Conservation (phyloP, 805 yeast genomes). For the Hanseniaspora lindneri region DNA sequence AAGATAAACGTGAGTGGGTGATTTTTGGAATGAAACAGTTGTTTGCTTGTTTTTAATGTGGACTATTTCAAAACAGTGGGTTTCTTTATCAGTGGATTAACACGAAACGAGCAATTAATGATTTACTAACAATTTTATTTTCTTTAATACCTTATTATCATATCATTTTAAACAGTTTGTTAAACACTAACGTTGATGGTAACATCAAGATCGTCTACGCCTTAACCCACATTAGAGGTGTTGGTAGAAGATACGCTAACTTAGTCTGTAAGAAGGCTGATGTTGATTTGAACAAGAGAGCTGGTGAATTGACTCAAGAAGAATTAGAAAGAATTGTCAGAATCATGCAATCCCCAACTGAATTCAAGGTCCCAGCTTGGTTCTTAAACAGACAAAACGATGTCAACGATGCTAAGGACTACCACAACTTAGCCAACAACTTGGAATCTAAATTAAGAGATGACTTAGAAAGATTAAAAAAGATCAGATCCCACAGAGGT, state of each 20-base stretch:
- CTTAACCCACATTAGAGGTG: conserved; percentile 99
- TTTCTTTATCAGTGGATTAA: neutral
- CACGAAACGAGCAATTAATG: no score
- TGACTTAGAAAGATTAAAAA: conserved; percentile 99
- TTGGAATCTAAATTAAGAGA: conserved; percentile 99
- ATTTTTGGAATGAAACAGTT: no score
- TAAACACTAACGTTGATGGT: conserved; percentile 99
- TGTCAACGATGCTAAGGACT: conserved; percentile 96
- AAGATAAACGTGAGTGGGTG: no score
- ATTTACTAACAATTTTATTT: conserved; percentile 30
- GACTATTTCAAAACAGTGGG: no score
- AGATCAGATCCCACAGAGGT: conserved; percentile 99
- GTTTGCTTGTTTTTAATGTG: neutral
- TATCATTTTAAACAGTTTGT: conserved; percentile 51
- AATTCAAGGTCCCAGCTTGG: conserved; percentile 99
- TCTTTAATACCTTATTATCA: neutral
- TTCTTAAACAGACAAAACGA: conserved; percentile 99
- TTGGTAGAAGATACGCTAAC: conserved; percentile 99
- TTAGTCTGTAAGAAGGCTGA: conserved; percentile 99
- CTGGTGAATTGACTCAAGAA: conserved; percentile 99
- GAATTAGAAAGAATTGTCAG: conserved; percentile 99
- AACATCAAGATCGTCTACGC: conserved; percentile 99
- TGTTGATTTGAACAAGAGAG: conserved; percentile 95
- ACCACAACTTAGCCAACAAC: conserved; percentile 97
- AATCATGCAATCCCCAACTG: conserved; percentile 99